Evolutionary conservation across 2,329 filamentous ascomycete genomes (phyloP).

Genomic region (Pseudogymnoascus pannorum): DNA sequence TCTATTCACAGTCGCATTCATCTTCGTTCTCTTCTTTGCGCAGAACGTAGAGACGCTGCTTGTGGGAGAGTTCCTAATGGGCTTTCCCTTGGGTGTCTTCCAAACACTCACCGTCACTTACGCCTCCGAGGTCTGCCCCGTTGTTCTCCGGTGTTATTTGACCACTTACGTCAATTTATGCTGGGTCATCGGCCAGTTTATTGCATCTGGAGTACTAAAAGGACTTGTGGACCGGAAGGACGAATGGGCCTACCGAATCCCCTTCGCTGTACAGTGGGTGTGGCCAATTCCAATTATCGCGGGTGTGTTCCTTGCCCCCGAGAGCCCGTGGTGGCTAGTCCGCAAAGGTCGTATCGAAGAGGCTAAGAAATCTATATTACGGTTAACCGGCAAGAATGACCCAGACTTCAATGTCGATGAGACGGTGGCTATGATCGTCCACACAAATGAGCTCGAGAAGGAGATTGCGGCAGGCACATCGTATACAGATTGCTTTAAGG

Average conservation of each 20-base stretch:
- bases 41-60: slow-evolving; percentile 37
- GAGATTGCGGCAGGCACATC: slow-evolving; percentile 34
- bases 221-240: slow-evolving; percentile 33
- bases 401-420: slow-evolving; percentile 20
- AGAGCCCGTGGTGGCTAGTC: slow-evolving; percentile 42
- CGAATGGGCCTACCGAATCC: slow-evolving; percentile 41
- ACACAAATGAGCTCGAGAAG: slow-evolving; percentile 47
- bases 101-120: slow-evolving; percentile 32
- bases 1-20: slow-evolving; percentile 36
- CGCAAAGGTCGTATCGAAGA: slow-evolving; percentile 35
- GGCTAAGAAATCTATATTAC: slow-evolving; percentile 31
- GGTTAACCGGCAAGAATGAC: slow-evolving; percentile 27
- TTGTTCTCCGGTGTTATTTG: slow-evolving; percentile 26
- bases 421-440: slow-evolving; percentile 42
- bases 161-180: slow-evolving; percentile 46
- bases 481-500: slow-evolving; percentile 43
- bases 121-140: slow-evolving; percentile 28
- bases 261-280: slow-evolving; percentile 41
- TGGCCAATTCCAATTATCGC: slow-evolving; percentile 39
- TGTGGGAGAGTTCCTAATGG: slow-evolving; percentile 36
- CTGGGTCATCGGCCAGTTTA: slow-evolving; percentile 44
- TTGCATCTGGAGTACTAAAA: slow-evolving; percentile 40
- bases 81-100: slow-evolving; percentile 33
- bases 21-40: slow-evolving; percentile 40
- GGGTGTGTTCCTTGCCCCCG: slow-evolving; percentile 36